Conservation (phyloP, 1,139 yeast species). For the Debaryomyces coudertii region DNA sequence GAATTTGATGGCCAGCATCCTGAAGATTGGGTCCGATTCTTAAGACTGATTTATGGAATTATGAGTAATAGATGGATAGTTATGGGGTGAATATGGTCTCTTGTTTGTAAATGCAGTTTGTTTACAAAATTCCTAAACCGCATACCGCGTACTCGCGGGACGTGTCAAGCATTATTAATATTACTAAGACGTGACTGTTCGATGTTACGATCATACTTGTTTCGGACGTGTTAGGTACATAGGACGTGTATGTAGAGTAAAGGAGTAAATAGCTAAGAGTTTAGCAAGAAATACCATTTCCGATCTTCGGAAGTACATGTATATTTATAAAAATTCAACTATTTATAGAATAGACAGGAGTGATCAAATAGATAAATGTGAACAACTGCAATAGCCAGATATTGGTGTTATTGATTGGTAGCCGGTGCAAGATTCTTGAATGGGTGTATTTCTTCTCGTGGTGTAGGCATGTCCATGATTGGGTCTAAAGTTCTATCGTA, state of each 20-base stretch:
- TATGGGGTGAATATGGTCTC: background rate
- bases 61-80: background rate
- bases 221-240: background rate
- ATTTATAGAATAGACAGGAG: background rate
- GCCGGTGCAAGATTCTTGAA: conserved; percentile 10
- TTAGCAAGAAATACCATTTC: background rate
- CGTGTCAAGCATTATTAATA: conserved; percentile 7
- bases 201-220: background rate
- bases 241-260: background rate
- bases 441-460: conserved; percentile 25
- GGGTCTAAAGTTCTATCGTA: conserved; percentile 21
- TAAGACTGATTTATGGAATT: background rate
- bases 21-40: background rate
- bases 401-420: background rate
- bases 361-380: conserved; percentile 2
- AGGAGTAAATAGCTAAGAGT: background rate
- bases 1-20: background rate
- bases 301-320: conserved; percentile 4
- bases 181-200: conserved; percentile 8
- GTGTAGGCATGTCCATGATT: conserved; percentile 28
- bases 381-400: background rate
- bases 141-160: conserved; percentile 9
- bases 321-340: background rate
- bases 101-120: background rate
- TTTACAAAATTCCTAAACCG: conserved; percentile 8